Conservation (phyloP, 345 rosid genomes). For the Euclidium syriacum region DNA sequence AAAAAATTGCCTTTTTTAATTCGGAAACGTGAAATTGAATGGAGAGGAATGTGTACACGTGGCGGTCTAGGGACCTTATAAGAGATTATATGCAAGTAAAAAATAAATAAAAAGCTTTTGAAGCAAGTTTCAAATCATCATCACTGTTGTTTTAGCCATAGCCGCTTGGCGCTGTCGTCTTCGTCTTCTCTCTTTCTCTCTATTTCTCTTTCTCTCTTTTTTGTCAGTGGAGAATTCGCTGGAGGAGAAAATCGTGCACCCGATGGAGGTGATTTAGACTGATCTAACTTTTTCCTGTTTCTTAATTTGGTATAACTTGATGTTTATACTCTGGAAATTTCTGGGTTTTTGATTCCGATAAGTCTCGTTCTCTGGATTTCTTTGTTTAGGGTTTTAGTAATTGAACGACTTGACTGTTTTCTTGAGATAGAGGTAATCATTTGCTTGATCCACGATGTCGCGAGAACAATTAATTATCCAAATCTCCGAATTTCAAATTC, state of each 20-base stretch:
- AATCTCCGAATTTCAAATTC: not conserved
- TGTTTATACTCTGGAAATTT: not conserved
- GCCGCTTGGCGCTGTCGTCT: constrained; percentile 32
- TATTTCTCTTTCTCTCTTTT: not conserved
- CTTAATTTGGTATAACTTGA: constrained; percentile 7
- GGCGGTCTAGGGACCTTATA: constrained; percentile 20
- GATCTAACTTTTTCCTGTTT: constrained; percentile 9
- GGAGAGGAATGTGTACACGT: constrained; percentile 22
- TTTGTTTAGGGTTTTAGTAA: constrained; percentile 7
- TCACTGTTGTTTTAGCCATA: constrained; percentile 11
- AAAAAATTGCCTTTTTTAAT: not conserved
- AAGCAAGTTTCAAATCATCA: constrained; percentile 15
- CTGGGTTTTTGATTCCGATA: not conserved
- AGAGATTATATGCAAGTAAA: not conserved
- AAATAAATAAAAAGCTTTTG: not conserved
- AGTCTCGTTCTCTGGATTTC: not conserved
- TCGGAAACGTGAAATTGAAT: constrained; percentile 7
- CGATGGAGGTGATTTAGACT: constrained; percentile 30
- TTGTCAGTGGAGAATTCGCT: constrained; percentile 5
- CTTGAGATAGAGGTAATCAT: constrained; percentile 20
- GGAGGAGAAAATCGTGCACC: constrained; percentile 7
- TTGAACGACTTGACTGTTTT: not conserved
- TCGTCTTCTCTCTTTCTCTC: constrained; percentile 1
- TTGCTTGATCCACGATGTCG: not conserved
- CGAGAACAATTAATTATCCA: not conserved